Evolutionary conservation across 208 protist species (phyloP).

Genomic region (Leishmania aethiopica): DNA sequence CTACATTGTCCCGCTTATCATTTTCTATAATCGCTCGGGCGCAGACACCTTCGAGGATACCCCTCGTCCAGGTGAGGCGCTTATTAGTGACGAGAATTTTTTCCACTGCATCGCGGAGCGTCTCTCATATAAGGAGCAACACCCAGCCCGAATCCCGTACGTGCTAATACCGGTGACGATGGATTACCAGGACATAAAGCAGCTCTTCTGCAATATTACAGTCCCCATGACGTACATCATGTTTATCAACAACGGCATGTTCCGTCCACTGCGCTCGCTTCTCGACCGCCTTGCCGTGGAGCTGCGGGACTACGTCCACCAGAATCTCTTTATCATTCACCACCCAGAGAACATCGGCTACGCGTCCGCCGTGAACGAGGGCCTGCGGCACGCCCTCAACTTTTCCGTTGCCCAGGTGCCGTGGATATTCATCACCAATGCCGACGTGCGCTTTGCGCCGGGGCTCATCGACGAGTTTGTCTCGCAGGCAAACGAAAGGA

Average conservation of each 20-base stretch:
- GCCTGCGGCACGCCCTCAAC: slow-evolving; percentile 24
- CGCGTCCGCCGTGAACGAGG: slow-evolving; percentile 37
- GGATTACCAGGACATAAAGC: slow-evolving; percentile 42
- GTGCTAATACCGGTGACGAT: slow-evolving; percentile 39
- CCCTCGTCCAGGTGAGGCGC: slow-evolving; percentile 21
- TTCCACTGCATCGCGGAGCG: slow-evolving; percentile 24
- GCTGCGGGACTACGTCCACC: slow-evolving; percentile 1
- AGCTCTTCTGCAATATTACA: slow-evolving; percentile 39
- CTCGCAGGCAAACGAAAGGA: slow-evolving; percentile 3
- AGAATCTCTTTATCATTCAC: slow-evolving; percentile 26
- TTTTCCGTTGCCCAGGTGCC: slow-evolving; percentile 33
- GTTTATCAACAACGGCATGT: slow-evolving; percentile 42
- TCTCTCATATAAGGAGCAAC: slow-evolving; percentile 13
- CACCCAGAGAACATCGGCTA: slow-evolving; percentile 38
- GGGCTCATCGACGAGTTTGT: slow-evolving; percentile 23
- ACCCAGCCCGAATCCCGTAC: slow-evolving; percentile 29
- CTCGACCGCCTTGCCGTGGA: slow-evolving; percentile 12
- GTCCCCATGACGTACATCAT: slow-evolving; percentile 40
- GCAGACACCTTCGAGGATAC: slow-evolving; percentile 8
- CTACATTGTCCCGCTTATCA: slow-evolving; percentile 6
- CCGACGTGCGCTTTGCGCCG: slow-evolving; percentile 36
- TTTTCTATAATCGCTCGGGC: slow-evolving; percentile 5
- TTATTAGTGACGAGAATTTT: slow-evolving; percentile 29
- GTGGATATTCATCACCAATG: slow-evolving; percentile 43
- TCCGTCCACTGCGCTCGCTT: slow-evolving; percentile 12